Base-by-base conservation (phyloP, 129 eudicot species). In the Flaveria ramosissima region DNA sequence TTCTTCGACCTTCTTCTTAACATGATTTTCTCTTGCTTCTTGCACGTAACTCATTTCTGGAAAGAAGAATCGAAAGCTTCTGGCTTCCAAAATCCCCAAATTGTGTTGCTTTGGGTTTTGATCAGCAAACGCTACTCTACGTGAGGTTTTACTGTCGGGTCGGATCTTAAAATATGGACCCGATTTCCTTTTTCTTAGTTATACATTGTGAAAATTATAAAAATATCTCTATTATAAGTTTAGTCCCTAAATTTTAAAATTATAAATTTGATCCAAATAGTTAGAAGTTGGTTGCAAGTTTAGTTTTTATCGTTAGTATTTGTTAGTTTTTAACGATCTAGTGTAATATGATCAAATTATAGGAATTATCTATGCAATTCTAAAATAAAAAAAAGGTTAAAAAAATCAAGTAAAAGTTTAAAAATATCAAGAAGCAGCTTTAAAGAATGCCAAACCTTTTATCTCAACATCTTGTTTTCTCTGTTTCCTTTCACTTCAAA, bases 1-100 rank as follows among this genome's bases (percentile, higher is more conserved):
- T 92, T 92, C 98, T 84, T 92, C 96, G 57, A 92, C 98, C 71
- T 92, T 92, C 96, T 92, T 92, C 88, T 92, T 92, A 69, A 92
- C 96, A 62, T 92, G 98, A 72, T 92, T 92, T 78, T 92, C 96
- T 77, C 97, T 86, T 39, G 97, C 97, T 89, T 92, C 89, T 80
- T 92, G 81, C 4, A 92, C 81, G 62, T 70, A 89, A 13, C 96
- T 90, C 97, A 92, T 92, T 61, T 41, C 23, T 77, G 6, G 11
- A 21, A 75, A 6, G 36, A 47, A 30, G 30, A n/a, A 74, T 23
- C 70, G 3, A 1, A 30, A 52, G 68, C 64, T 57, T 13, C 5
- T 32, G 15, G 47, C 16, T 75, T 75, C 56, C 45, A 57, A 57
- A 57, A 57, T 57, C 64, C 32, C 72, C 63, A 9, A 65, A 48